These are phyloP conservation scores for Populus tomentosa DNA, from an alignment of 441 rosid species.

Conservation along the genomic window DNA sequence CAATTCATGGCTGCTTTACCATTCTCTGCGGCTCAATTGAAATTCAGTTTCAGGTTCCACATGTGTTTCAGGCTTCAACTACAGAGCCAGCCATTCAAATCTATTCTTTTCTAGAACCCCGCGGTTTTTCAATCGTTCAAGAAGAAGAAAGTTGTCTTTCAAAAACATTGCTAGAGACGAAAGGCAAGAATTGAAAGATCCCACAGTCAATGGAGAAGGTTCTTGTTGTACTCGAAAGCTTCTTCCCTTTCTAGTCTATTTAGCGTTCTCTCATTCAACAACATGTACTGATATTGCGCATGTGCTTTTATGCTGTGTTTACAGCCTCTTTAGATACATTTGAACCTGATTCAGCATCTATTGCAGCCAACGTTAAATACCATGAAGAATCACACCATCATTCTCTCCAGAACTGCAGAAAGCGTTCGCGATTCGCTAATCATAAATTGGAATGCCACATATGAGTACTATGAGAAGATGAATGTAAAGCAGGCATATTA, in stretches of 20 bases:
- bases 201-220: constrained; percentile 25
- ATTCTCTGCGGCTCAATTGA: constrained; percentile 18
- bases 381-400: constrained; percentile 39
- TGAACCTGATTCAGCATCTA: constrained; percentile 24
- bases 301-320: not conserved
- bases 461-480: constrained; percentile 27
- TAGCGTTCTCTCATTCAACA: not conserved
- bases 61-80: constrained; percentile 22
- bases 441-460: constrained; percentile 41
- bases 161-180: constrained; percentile 34
- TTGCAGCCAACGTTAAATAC: constrained; percentile 35
- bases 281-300: not conserved
- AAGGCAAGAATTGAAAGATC: constrained; percentile 25
- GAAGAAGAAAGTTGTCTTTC: constrained; percentile 18
- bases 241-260: not conserved
- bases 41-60: constrained; percentile 8
- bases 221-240: not conserved
- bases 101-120: constrained; percentile 21
- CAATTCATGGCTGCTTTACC: constrained; percentile 30
- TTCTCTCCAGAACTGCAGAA: constrained; percentile 42
- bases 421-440: constrained; percentile 40
- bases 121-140: constrained; percentile 9
- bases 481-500: constrained; percentile 42
- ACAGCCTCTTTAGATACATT: constrained; percentile 17
- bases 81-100: constrained; percentile 10